Evolutionary conservation across 78 protist species (phyloP), one percentile per base, ranked within the genome.

Genomic region (Bigelowiella natans): DNA sequence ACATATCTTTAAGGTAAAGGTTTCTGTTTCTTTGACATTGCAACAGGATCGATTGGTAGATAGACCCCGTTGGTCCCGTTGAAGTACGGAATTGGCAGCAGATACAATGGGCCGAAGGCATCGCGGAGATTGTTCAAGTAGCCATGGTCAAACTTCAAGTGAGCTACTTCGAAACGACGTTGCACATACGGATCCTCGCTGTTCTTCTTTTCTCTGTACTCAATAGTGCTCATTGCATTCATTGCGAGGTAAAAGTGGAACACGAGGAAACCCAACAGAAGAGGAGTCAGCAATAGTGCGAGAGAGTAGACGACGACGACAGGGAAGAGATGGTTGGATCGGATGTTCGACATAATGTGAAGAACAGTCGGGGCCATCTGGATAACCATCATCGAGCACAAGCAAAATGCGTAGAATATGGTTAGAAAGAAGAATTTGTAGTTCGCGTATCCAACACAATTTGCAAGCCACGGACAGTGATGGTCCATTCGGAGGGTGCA

Each of bases 381-480:
- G 29, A 83, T 2, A 34, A 83, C 7, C 38, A 7, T 30, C 39
- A 83, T 3, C 3, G 29, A 3, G 29, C 11, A 83, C 29, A 51
- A 18, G 73, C 34, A 51, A 18, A 51, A 18, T 26, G 73, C 73
- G 73, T 51, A 51, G 18, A 51, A 51, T 7, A 51, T 7, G 73
- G 73, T 51, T 26, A 90, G 40, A 2, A 88, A 0, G 84, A 93
- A 93, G 64, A 40, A 85, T 29, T 36, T 2, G 82, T 88, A 82
- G 93, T 91, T 91, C 83, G 0, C 88, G 36, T 91, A 26, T 29
- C 96, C 97, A 31, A 94, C 91, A 37, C 96, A 94, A 86, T 94
- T 94, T n/a, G 85, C 83, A 38, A 95, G 36, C 96, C 96, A 95
- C 31, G 73, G 95, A 88, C 95, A 93, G 73, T 93, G 95, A 40